Conservation (phyloP, 2,329 filamentous ascomycete species). For the Venturiaceae sp. region DNA sequence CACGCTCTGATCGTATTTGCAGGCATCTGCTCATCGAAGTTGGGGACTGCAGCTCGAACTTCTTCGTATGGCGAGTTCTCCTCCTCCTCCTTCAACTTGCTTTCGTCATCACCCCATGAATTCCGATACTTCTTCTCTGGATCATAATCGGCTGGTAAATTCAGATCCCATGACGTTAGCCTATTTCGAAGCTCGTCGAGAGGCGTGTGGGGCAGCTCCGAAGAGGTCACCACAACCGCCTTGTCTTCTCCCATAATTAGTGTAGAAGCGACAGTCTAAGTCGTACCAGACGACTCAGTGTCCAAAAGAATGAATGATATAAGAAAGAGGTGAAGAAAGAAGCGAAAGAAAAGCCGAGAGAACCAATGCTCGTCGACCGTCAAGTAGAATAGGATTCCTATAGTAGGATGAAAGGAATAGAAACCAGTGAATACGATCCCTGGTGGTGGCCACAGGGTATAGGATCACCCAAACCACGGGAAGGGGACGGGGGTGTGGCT, state of each 20-base stretch:
- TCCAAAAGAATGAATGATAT: background rate
- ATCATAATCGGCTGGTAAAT: slow-evolving; percentile 7
- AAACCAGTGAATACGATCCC: background rate
- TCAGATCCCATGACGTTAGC: slow-evolving; percentile 9
- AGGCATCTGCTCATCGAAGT: slow-evolving; percentile 16
- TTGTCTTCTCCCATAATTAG: background rate
- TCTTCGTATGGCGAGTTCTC: slow-evolving; percentile 16
- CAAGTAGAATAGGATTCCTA: background rate
- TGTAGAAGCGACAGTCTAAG: background rate
- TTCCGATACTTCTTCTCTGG: background rate
- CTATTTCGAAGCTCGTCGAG: slow-evolving; percentile 3
- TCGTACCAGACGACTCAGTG: background rate
- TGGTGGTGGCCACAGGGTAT: background rate
- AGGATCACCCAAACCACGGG: background rate
- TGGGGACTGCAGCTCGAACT: slow-evolving; percentile 14
- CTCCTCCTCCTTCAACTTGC: slow-evolving; percentile 1
- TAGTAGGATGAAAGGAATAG: background rate
- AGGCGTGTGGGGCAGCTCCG: background rate
- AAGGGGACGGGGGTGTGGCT: background rate
- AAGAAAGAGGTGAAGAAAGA: background rate
- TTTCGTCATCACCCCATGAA: background rate
- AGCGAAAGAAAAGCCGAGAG: background rate
- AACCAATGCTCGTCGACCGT: background rate
- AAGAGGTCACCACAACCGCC: background rate
- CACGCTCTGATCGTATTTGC: slow-evolving; percentile 22